Evolutionary conservation across 495 filamentous ascomycete genomes (phyloP).

Genomic region (Lasiosphaeriaceae sp.): DNA sequence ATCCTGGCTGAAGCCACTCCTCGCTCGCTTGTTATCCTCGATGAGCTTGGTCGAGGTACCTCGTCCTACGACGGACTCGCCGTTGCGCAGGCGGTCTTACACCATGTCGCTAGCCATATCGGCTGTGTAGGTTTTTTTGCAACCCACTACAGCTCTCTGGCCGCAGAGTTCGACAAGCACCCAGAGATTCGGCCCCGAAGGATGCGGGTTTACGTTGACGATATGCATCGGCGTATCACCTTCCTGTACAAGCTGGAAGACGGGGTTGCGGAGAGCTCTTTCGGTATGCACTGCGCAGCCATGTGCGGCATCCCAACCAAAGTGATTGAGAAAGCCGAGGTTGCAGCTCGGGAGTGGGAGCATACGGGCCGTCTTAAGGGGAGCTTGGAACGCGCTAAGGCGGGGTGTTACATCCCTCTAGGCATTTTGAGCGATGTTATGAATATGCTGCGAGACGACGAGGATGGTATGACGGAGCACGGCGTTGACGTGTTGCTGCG

Average conservation of each 20-base stretch:
- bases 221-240: constrained; percentile 71
- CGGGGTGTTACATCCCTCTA: constrained; percentile 73
- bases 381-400: constrained; percentile 74
- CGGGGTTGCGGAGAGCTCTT: constrained; percentile 94
- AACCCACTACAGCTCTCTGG: constrained; percentile 94
- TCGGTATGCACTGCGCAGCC: constrained; percentile 97
- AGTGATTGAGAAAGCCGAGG: constrained; percentile 82
- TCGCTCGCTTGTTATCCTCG: constrained; percentile 92
- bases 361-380: constrained; percentile 90
- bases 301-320: constrained; percentile 91
- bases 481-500: constrained; percentile 67
- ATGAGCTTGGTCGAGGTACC: constrained; percentile 94
- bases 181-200: constrained; percentile 81
- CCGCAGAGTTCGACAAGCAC: constrained; percentile 81
- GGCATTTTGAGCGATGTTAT: constrained; percentile 90
- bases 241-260: constrained; percentile 95
- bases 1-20: constrained; percentile 94
- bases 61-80: constrained; percentile 93
- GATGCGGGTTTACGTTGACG: constrained; percentile 94
- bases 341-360: constrained; percentile 89
- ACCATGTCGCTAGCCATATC: constrained; percentile 89
- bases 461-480: constrained; percentile 41
- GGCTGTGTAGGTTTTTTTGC: constrained; percentile 96
- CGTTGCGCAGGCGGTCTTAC: constrained; percentile 92
- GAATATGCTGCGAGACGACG: constrained; percentile 62